Percentiles rank a stretch among this genome's conserved stretches.
Evolutionary conservation across 1,139 yeast genomes (phyloP).

Genomic region (Geotrichum bryndzae): DNA sequence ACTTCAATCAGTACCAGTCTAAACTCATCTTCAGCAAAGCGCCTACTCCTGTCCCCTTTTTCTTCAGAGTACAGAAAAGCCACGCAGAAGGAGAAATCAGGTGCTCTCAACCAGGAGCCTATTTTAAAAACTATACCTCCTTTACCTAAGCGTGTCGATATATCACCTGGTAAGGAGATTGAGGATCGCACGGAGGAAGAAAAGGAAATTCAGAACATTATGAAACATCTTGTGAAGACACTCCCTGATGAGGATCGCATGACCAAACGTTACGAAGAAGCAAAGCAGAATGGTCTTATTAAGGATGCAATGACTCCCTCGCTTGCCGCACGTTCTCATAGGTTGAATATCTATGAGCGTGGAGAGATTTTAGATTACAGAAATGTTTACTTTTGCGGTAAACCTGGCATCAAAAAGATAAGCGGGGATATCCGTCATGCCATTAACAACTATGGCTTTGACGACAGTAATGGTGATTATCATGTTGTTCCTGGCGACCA

Average conservation of each 20-base stretch:
- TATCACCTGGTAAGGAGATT: not conserved
- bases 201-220: constrained; percentile 20
- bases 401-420: constrained; percentile 25
- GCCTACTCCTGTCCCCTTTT: constrained; percentile 14
- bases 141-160: not conserved
- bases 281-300: constrained; percentile 9
- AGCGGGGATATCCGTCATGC: constrained; percentile 41
- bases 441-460: constrained; percentile 59
- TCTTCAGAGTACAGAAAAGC: constrained; percentile 9
- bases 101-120: not conserved
- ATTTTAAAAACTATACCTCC: not conserved
- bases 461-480: constrained; percentile 63
- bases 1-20: constrained; percentile 7
- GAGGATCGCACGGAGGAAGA: constrained; percentile 9
- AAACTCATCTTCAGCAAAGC: constrained; percentile 9
- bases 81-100: not conserved
- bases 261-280: constrained; percentile 14
- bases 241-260: constrained; percentile 21
- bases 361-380: constrained; percentile 46
- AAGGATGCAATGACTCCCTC: constrained; percentile 27
- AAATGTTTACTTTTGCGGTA: constrained; percentile 40
- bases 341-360: constrained; percentile 45
- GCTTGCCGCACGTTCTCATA: constrained; percentile 23
- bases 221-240: constrained; percentile 22
- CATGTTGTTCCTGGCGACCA: constrained; percentile 58